Percentiles rank a stretch among this genome's conserved stretches.
phyloP scores from a whole-genome alignment of 2,329 filamentous ascomycete genomes.

The Colletotrichum sp. region DNA sequence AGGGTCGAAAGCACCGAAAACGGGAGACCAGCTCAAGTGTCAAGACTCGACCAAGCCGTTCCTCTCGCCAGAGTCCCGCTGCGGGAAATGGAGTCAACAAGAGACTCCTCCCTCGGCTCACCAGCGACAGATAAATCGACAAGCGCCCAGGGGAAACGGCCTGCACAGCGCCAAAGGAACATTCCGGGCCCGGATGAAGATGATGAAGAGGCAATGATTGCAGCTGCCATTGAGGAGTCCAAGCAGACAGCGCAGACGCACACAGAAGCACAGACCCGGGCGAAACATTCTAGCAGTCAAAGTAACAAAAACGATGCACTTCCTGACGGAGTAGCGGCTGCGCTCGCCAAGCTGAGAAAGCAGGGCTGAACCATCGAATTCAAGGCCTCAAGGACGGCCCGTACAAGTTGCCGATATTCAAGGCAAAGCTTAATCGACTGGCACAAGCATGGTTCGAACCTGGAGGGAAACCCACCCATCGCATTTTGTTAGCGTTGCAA shows the following conservation, averaged over 20 bases:
- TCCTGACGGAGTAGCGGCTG: slow-evolving; percentile 64
- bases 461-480: neutral
- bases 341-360: slow-evolving; percentile 63
- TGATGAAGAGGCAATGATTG: slow-evolving; percentile 55
- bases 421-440: neutral
- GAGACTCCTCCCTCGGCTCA: slow-evolving; percentile 25
- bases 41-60: slow-evolving; percentile 42
- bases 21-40: slow-evolving; percentile 26
- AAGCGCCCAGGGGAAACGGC: slow-evolving; percentile 8
- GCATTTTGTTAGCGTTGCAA: neutral
- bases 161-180: slow-evolving; percentile 41
- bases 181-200: slow-evolving; percentile 47
- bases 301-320: slow-evolving; percentile 46
- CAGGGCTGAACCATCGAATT: slow-evolving; percentile 32
- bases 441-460: neutral
- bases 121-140: slow-evolving; percentile 21
- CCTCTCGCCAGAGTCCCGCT: slow-evolving; percentile 44
- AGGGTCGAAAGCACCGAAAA: slow-evolving; percentile 29
- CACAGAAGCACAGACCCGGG: slow-evolving; percentile 23
- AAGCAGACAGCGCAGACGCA: slow-evolving; percentile 39
- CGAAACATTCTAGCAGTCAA: slow-evolving; percentile 20
- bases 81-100: slow-evolving; percentile 40
- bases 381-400: neutral
- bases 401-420: neutral
- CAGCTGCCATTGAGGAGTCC: slow-evolving; percentile 52